phyloP scores from a whole-genome alignment of 768 basidiomycete genomes.

The Russula emetica region DNA sequence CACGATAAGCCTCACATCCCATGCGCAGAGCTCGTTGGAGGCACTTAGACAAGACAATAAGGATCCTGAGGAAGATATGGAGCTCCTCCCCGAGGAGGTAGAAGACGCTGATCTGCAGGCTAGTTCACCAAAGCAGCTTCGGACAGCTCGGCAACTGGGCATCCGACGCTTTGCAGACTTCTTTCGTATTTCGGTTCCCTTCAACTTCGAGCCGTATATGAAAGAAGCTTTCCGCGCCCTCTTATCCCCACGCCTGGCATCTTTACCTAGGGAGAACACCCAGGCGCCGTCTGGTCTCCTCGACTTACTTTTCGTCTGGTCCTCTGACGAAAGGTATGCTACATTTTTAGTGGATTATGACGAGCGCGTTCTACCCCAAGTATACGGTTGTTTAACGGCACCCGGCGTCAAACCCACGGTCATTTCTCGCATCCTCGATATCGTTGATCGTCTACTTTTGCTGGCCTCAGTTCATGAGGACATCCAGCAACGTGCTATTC shows the following conservation, averaged over 20 bases:
- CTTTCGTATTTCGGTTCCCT: slow-evolving; percentile 66
- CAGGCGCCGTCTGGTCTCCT: slow-evolving; percentile 87
- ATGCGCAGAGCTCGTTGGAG: slow-evolving; percentile 59
- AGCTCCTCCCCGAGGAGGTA: slow-evolving; percentile 24
- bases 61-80: slow-evolving; percentile 34
- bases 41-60: slow-evolving; percentile 34
- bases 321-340: slow-evolving; percentile 52
- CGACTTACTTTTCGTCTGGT: slow-evolving; percentile 81
- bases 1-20: slow-evolving; percentile 59
- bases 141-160: slow-evolving; percentile 75
- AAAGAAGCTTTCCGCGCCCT: slow-evolving; percentile 58
- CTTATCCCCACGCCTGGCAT: slow-evolving; percentile 77
- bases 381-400: slow-evolving; percentile 78
- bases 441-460: slow-evolving; percentile 66
- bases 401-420: slow-evolving; percentile 85
- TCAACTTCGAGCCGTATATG: slow-evolving; percentile 75
- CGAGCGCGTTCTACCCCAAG: slow-evolving; percentile 59
- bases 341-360: slow-evolving; percentile 69
- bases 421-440: slow-evolving; percentile 75
- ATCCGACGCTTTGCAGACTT: slow-evolving; percentile 86
- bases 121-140: slow-evolving; percentile 33
- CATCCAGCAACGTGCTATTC: slow-evolving; percentile 52
- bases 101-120: slow-evolving; percentile 34
- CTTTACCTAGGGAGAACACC: slow-evolving; percentile 78
- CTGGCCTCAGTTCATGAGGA: slow-evolving; percentile 48